Conservation (phyloP, 73 alveolate genomes). For the Symbiodinium natans region DNA sequence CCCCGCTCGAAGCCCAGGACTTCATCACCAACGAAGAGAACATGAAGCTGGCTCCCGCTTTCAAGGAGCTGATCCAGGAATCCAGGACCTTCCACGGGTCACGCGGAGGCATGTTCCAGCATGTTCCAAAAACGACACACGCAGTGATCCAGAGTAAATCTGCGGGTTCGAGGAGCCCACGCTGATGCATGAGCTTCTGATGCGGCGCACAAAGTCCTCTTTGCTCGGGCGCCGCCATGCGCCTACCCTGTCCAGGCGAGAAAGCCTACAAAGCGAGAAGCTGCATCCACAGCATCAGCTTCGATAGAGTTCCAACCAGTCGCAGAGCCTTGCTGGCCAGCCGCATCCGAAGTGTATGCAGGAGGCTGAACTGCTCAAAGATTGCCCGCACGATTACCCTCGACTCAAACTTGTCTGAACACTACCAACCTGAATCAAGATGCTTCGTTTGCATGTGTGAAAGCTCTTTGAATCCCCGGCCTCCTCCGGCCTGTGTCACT, state of each 20-base stretch:
- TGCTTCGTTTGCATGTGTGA: too few species aligned
- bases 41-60: conserved; percentile 67
- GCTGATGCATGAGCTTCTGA: conserved; percentile 27
- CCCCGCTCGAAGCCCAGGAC: too few species aligned
- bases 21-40: conserved; percentile 91
- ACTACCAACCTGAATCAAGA: too few species aligned
- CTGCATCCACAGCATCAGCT: background rate
- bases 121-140: too few species aligned
- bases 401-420: too few species aligned
- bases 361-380: background rate
- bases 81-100: too few species aligned
- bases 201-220: background rate
- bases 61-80: conserved; percentile 87
- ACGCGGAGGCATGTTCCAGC: too few species aligned
- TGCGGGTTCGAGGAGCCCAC: conserved; percentile 11
- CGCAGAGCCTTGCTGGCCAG: background rate
- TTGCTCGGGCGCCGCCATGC: too few species aligned
- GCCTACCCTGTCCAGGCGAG: background rate
- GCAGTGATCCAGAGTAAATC: too few species aligned
- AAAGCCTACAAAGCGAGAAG: conserved; percentile 27
- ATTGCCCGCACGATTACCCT: too few species aligned
- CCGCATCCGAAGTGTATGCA: background rate
- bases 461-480: background rate
- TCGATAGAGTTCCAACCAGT: too few species aligned
- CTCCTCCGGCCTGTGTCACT: conserved; percentile 15